These are phyloP conservation scores for Vaccinium vitisidaea DNA, from an alignment of 148 eudicot species.

Conservation along the genomic window DNA sequence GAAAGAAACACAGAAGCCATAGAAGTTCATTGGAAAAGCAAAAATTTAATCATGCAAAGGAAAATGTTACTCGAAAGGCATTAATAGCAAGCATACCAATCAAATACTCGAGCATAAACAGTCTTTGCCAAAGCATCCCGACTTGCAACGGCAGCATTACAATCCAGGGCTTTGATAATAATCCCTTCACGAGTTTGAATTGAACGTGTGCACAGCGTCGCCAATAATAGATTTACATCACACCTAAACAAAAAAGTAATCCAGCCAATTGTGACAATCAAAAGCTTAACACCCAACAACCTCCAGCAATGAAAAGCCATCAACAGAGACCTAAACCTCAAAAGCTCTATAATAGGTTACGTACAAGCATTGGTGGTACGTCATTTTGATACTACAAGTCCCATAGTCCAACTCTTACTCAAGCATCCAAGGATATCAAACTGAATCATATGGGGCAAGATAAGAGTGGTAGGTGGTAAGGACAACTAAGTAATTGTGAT, in stretches of 20 bases:
- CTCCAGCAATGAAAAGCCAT: constrained; percentile 1
- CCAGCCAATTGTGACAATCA: neutral
- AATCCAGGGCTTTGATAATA: constrained; percentile 85
- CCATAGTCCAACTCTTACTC: neutral
- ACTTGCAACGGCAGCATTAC: constrained; percentile 87
- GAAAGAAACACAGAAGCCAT: constrained; percentile 25
- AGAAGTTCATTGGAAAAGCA: constrained; percentile 5
- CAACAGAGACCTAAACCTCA: neutral
- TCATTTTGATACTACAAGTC: neutral
- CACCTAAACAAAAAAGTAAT: constrained; percentile 51
- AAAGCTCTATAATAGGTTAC: neutral
- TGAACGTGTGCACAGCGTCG: constrained; percentile 79
- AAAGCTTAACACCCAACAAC: neutral
- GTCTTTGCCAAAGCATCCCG: constrained; percentile 99
- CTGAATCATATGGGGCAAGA: neutral
- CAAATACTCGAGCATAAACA: constrained; percentile 88
- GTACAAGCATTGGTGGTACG: neutral
- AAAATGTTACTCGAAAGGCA: neutral
- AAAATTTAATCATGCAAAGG: neutral
- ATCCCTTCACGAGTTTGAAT: constrained; percentile 95
- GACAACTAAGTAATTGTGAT: neutral
- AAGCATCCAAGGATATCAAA: neutral
- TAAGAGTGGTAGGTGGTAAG: neutral
- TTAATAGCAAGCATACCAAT: constrained; percentile 56
- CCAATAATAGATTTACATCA: constrained; percentile 70